These are phyloP conservation scores for Cyanidiococcus yangmingshanensis DNA, from an alignment of 23 red algal species.

Conservation along the genomic window DNA sequence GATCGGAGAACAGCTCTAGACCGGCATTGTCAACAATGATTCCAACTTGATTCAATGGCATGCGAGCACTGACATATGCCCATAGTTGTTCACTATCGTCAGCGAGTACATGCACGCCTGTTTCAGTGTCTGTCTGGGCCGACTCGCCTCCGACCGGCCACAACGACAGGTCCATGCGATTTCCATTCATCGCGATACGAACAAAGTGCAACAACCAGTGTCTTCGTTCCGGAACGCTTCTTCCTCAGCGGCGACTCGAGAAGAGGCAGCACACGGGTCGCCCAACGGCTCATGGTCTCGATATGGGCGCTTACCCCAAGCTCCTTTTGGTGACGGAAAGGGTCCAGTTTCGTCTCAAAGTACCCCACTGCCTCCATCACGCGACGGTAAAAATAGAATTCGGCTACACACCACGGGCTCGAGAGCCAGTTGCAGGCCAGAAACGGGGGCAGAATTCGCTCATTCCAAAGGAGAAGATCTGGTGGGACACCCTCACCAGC, in stretches of 20 bases:
- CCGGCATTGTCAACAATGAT: constrained; percentile 98
- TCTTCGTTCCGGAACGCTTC: not conserved
- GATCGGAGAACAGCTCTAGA: constrained; percentile 90
- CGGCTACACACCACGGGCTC: constrained; percentile 61
- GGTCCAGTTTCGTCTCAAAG: constrained; percentile 51
- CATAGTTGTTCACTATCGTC: constrained; percentile 45
- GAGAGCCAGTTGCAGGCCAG: constrained; percentile 65
- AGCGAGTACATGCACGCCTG: constrained; percentile 48
- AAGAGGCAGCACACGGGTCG: not conserved
- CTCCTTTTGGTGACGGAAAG: constrained; percentile 82
- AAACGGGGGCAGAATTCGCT: constrained; percentile 37
- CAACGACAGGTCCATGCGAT: constrained; percentile 76
- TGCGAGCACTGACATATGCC: constrained; percentile 31
- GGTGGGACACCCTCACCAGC: constrained; percentile 35
- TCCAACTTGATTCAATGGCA: constrained; percentile 23
- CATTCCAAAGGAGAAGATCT: constrained; percentile 48
- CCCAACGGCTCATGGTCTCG: constrained; percentile 19
- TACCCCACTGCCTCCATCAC: constrained; percentile 74
- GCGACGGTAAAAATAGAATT: constrained; percentile 96
- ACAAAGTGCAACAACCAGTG: constrained; percentile 33
- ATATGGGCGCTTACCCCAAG: constrained; percentile 40
- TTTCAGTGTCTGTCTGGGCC: constrained; percentile 26
- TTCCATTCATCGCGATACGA: constrained; percentile 65
- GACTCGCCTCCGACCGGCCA: constrained; percentile 65
- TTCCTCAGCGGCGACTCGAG: not conserved